These are phyloP conservation scores for Saitozyma sp. DNA, from an alignment of 768 basidiomycete genomes.

Conservation along the genomic window DNA sequence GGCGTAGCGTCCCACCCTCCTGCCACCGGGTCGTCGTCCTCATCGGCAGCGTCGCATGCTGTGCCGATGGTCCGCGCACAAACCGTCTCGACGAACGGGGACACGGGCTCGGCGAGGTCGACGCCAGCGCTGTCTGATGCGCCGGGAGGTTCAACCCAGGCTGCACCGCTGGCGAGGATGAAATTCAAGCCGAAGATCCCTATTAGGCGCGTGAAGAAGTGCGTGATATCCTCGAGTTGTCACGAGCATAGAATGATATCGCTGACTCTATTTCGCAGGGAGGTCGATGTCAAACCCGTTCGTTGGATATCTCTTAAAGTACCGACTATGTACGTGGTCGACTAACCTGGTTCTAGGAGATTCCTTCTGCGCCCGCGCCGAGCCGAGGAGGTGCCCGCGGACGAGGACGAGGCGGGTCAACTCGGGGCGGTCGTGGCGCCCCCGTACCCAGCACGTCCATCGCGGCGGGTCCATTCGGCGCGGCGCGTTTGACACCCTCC, in stretches of 20 bases:
- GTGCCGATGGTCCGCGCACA: background rate
- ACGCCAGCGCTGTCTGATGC: slow-evolving; percentile 10
- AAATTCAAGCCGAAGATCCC: slow-evolving; percentile 47
- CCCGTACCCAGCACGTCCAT: slow-evolving; percentile 16
- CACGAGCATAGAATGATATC: background rate
- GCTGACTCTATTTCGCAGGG: slow-evolving; percentile 19
- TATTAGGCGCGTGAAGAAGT: slow-evolving; percentile 35
- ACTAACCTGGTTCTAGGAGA: slow-evolving; percentile 15
- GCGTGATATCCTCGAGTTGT: slow-evolving; percentile 6
- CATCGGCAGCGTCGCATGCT: background rate
- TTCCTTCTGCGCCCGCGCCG: background rate
- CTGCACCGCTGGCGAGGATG: slow-evolving; percentile 19
- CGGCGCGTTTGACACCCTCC: slow-evolving; percentile 11
- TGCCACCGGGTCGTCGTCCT: background rate
- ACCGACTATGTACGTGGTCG: no score
- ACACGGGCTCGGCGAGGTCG: slow-evolving; percentile 3
- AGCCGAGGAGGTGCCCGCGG: slow-evolving; percentile 14
- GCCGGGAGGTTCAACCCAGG: background rate
- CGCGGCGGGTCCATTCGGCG: slow-evolving; percentile 38
- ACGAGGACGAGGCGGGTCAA: slow-evolving; percentile 20
- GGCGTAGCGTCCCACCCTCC: background rate
- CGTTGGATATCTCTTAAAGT: background rate
- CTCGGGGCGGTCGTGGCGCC: slow-evolving; percentile 17
- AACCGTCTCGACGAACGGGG: background rate
- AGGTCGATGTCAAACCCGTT: slow-evolving; percentile 40